These are phyloP conservation scores for Ceratocystis harringtonii DNA, from an alignment of 2,329 filamentous ascomycete species.

Conservation along the genomic window DNA sequence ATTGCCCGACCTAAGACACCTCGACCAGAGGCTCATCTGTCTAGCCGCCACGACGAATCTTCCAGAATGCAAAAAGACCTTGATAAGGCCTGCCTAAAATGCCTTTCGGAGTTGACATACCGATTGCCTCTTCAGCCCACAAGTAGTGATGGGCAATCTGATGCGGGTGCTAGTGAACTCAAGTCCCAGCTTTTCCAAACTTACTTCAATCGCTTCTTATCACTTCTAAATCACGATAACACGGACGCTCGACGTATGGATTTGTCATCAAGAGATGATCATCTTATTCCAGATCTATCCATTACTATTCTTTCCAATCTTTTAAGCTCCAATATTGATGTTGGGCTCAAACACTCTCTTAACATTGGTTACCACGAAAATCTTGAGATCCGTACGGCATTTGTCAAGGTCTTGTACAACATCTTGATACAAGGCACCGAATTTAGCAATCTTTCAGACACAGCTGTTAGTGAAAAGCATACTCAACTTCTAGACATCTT, in stretches of 20 bases:
- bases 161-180: conserved; percentile 51
- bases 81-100: conserved; percentile 49
- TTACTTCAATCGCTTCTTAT: conserved; percentile 56
- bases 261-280: conserved; percentile 35
- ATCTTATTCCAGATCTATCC: conserved; percentile 44
- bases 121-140: conserved; percentile 50
- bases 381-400: conserved; percentile 52
- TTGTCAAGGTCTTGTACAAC: conserved; percentile 55
- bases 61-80: conserved; percentile 47
- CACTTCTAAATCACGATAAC: conserved; percentile 44
- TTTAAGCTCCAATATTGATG: conserved; percentile 55
- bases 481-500: conserved; percentile 49
- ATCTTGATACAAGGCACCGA: conserved; percentile 58
- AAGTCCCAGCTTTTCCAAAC: conserved; percentile 58
- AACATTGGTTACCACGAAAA: conserved; percentile 59
- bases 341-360: conserved; percentile 53
- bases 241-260: conserved; percentile 18
- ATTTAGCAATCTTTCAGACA: conserved; percentile 53
- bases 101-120: conserved; percentile 50
- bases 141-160: conserved; percentile 46
- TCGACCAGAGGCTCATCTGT: conserved; percentile 28
- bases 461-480: conserved; percentile 53
- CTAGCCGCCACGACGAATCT: conserved; percentile 40
- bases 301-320: conserved; percentile 55
- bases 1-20: conserved; percentile 46